Evolutionary conservation across 345 rosid genomes (phyloP).

Genomic region (Mercurialis annua): DNA sequence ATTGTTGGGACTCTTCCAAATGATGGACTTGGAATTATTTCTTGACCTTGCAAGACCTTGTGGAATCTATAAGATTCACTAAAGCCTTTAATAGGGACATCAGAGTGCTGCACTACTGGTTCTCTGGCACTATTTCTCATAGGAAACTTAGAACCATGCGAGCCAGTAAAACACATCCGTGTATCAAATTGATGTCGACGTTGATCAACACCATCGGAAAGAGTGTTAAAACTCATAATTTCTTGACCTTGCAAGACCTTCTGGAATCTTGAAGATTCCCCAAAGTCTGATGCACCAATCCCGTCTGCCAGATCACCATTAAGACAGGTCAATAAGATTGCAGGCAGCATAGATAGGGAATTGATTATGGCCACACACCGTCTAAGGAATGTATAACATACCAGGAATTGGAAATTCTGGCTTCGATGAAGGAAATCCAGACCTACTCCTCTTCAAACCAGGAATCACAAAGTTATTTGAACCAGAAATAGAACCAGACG

Average conservation of each 20-base stretch:
- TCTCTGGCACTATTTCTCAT: slow-evolving; percentile 32
- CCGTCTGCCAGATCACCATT: slow-evolving; percentile 48
- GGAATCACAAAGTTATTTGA: slow-evolving; percentile 50
- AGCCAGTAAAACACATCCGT: slow-evolving; percentile 38
- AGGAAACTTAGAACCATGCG: slow-evolving; percentile 34
- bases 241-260: slow-evolving; percentile 99
- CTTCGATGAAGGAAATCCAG: slow-evolving; percentile 61
- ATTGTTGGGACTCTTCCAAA: slow-evolving; percentile 26
- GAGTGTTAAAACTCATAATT: slow-evolving; percentile 61
- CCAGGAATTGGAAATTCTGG: slow-evolving; percentile 73
- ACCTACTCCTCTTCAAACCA: slow-evolving; percentile 77
- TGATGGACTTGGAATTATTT: slow-evolving; percentile 53
- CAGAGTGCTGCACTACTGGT: slow-evolving; percentile 23
- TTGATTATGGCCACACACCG: background rate
- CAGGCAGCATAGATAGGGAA: background rate
- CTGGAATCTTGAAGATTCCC: slow-evolving; percentile 88
- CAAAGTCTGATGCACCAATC: slow-evolving; percentile 70
- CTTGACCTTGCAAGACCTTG: slow-evolving; percentile 99
- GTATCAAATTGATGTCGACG: slow-evolving; percentile 35
- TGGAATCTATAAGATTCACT: slow-evolving; percentile 64
- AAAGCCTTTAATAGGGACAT: slow-evolving; percentile 45
- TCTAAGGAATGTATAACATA: slow-evolving; percentile 26
- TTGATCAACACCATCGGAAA: slow-evolving; percentile 47
- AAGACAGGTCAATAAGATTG: slow-evolving; percentile 2
- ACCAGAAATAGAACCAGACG: slow-evolving; percentile 53